Conservation (phyloP, 2,329 filamentous ascomycete genomes). For the Lecanicillium sp. region DNA sequence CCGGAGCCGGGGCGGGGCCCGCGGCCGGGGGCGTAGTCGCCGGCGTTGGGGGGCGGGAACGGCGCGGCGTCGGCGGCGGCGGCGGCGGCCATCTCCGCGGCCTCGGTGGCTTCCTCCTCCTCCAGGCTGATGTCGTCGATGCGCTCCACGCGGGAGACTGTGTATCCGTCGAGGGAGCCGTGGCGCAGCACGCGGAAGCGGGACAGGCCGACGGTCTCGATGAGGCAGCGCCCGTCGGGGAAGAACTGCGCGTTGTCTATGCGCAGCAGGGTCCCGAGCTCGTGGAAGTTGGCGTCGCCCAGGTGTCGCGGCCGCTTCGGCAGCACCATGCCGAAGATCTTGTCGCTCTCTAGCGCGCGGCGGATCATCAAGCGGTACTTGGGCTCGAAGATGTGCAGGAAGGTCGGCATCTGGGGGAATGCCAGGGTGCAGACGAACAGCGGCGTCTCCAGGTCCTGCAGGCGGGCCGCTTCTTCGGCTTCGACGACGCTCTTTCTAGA, state of each 20-base stretch:
- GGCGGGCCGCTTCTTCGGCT: slow-evolving; percentile 50
- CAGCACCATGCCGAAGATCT: slow-evolving; percentile 81
- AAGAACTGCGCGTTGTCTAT: slow-evolving; percentile 70
- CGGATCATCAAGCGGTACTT: slow-evolving; percentile 86
- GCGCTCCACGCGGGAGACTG: slow-evolving; percentile 67
- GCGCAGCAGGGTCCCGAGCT: slow-evolving; percentile 72
- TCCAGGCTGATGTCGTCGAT: slow-evolving; percentile 76
- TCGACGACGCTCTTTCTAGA: slow-evolving; percentile 50
- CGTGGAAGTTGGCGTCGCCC: slow-evolving; percentile 47
- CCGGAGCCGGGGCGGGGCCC: background rate
- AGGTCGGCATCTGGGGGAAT: slow-evolving; percentile 78
- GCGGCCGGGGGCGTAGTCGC: background rate
- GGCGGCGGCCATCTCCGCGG: slow-evolving; percentile 44
- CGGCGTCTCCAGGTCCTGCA: slow-evolving; percentile 56
- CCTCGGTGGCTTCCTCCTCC: slow-evolving; percentile 73
- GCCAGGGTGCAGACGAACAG: slow-evolving; percentile 79
- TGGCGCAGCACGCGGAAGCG: slow-evolving; percentile 67
- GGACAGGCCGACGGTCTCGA: slow-evolving; percentile 71
- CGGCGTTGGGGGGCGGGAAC: background rate
- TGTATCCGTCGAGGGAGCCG: slow-evolving; percentile 66
- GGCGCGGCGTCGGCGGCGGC: slow-evolving; percentile 8
- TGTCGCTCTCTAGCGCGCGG: slow-evolving; percentile 64
- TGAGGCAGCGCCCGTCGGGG: slow-evolving; percentile 72
- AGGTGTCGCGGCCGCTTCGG: slow-evolving; percentile 47
- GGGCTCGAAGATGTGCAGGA: slow-evolving; percentile 89